Evolutionary conservation across 495 filamentous ascomycete genomes (phyloP), one percentile per base, ranked within the genome.

Genomic region (Usnea hakonensis): DNA sequence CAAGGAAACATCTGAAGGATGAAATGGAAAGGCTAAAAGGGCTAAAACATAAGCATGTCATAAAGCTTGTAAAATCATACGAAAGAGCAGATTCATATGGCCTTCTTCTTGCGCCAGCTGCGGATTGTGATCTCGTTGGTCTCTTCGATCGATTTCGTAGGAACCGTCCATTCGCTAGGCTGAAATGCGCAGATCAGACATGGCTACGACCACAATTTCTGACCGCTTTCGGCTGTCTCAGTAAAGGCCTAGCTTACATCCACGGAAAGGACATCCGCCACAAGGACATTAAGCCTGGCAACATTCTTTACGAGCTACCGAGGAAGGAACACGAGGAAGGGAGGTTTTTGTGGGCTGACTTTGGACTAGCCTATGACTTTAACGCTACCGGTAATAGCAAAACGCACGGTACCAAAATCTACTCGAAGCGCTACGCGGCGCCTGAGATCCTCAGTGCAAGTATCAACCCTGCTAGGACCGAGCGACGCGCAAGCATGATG

Each of bases 311-410:
- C 33, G 23, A 59, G 38, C 55, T 21, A 13, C 35, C 60, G 23
- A 23, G 32, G 14, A 8, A 5, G 30, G 16, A 1, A n/a, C 13
- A 35, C 26, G 40, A 5, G 5, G 37, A 40, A 16, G 54, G 61
- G 16, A 57, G 57, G 14, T 64, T 66, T 38, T 33, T 66, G 40
- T 66, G 64, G 64, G 64, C 64, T 9, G 64, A 64, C 50, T 66
- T 66, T 28, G 61, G 56, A 70, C 76, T 59, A 72, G 69, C 59
- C 71, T 72, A 66, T 76, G 78, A 67, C 76, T 78, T 53, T 77
- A 5, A 57, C 9, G 35, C 44, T 35, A 37, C 36, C 6, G 28
- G 37, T 21, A 23, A 60, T 17, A 66, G 64, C 61, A 59, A 64
- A 55, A 66, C 64, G 23, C 56, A 7, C 10, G 43, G 46, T 41